These are phyloP conservation scores for Rhodotorula taiwanensis DNA, from an alignment of 768 basidiomycete species.

Conservation along the genomic window DNA sequence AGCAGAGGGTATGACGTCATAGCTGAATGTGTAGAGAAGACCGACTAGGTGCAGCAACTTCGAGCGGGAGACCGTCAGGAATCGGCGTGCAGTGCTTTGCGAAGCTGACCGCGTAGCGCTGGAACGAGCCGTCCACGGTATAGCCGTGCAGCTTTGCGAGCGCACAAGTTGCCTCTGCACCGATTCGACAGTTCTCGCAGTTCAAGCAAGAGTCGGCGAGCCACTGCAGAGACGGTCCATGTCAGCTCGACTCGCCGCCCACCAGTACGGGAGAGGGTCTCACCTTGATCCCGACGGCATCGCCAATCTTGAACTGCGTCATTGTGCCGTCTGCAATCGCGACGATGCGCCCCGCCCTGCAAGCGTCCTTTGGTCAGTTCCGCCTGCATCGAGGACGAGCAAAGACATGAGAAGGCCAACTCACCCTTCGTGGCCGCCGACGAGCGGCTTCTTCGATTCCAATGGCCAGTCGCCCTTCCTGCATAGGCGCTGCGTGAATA, in stretches of 20 bases:
- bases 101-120: slow-evolving; percentile 50
- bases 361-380: not conserved
- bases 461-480: not conserved
- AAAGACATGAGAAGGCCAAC: not conserved
- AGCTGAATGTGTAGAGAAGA: not conserved
- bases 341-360: slow-evolving; percentile 56
- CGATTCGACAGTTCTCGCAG: not conserved
- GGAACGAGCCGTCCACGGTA: slow-evolving; percentile 49
- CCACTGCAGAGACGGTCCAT: slow-evolving; percentile 40
- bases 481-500: not conserved
- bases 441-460: slow-evolving; percentile 29
- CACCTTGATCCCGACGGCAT: not conserved
- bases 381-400: too few species aligned
- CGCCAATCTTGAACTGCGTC: not conserved
- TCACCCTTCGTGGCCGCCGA: slow-evolving; percentile 73
- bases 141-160: not conserved
- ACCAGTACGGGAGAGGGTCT: not conserved
- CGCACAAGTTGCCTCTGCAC: not conserved
- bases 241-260: not conserved
- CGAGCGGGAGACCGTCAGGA: slow-evolving; percentile 54
- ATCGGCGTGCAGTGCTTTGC: slow-evolving; percentile 70
- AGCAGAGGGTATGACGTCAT: not conserved
- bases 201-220: not conserved
- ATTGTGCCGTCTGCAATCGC: slow-evolving; percentile 55
- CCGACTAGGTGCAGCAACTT: slow-evolving; percentile 50